Evolutionary conservation across 305 asterid genomes (phyloP), one percentile per base, ranked within the genome.

Genomic region (Rubia balearica): DNA sequence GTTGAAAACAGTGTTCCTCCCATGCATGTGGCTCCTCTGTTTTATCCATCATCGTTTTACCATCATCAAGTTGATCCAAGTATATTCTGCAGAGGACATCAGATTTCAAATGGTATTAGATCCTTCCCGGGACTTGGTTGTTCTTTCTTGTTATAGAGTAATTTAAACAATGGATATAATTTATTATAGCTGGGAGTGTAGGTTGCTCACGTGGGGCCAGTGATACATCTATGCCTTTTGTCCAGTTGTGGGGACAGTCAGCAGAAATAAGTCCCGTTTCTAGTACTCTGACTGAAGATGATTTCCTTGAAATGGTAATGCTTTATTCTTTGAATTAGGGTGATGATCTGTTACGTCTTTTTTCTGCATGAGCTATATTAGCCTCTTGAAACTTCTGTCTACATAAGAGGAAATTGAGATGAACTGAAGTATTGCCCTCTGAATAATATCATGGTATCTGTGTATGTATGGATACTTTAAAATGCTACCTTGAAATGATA

Each of bases 241-340:
- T 65, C 73, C 38, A 33, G 38, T 33, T 2, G 38, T 83, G 84
- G 86, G 86, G 90, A 40, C 73, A 78, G 78, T 77, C 96, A 77
- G 80, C 86, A 71, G 93, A 86, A 40, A 76, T 87, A 77, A 81
- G 79, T 71, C 81, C 83, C 10, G 66, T 81, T 68, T 73, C 71
- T 67, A 83, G 89, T 84, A 80, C 81, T 74, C 72, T 93, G 73
- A 90, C 97, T 56, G 97, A 93, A 73, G 95, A 93, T 76, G 97
- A 90, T 84, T 82, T 93, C 74, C 87, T 93, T 73, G 90, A 89
- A 73, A 93, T 90, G 98, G 96, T 89, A 82, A 61, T 75, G 80
- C 79, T 76, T 65, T 78, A 75, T 78, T 68, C 61, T 61, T 64
- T 66, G 3, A 41, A 61, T 33, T 55, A 14, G 36, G 46, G 49